Evolutionary conservation across 2,329 filamentous ascomycete genomes (phyloP).

Genomic region (Ascochyta koolunga): DNA sequence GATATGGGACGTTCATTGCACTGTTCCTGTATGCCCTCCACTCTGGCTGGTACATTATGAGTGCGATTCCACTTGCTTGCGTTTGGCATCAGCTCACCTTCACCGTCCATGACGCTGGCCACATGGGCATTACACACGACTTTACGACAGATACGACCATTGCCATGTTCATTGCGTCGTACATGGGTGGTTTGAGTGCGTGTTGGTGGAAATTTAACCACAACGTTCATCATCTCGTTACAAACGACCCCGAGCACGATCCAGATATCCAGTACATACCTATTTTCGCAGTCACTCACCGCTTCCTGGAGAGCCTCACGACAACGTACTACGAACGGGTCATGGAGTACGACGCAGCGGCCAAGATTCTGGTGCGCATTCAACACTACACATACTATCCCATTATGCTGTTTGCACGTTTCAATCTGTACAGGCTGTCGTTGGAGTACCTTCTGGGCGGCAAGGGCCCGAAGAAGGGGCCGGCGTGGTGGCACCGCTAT

Average conservation of each 20-base stretch:
- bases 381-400: constrained; percentile 74
- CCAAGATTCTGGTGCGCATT: constrained; percentile 64
- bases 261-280: constrained; percentile 85
- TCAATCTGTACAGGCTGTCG: constrained; percentile 73
- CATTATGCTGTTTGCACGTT: constrained; percentile 69
- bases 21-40: constrained; percentile 61
- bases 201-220: constrained; percentile 98
- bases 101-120: constrained; percentile 90
- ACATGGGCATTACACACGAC: constrained; percentile 95
- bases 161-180: constrained; percentile 89
- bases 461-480: constrained; percentile 62
- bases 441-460: constrained; percentile 68
- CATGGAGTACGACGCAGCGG: constrained; percentile 67
- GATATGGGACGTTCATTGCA: constrained; percentile 72
- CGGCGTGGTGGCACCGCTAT: constrained; percentile 71
- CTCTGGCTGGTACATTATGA: constrained; percentile 58
- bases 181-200: constrained; percentile 83
- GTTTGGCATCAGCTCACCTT: constrained; percentile 97
- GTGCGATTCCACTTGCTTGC: constrained; percentile 76
- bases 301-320: constrained; percentile 67
- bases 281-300: constrained; percentile 70
- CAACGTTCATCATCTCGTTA: constrained; percentile 96
- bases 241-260: constrained; percentile 93
- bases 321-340: constrained; percentile 71
- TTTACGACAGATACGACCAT: constrained; percentile 84